These are phyloP conservation scores for Bocquillonia castaneifolia DNA, from an alignment of 441 rosid genomes.

Conservation along the genomic window DNA sequence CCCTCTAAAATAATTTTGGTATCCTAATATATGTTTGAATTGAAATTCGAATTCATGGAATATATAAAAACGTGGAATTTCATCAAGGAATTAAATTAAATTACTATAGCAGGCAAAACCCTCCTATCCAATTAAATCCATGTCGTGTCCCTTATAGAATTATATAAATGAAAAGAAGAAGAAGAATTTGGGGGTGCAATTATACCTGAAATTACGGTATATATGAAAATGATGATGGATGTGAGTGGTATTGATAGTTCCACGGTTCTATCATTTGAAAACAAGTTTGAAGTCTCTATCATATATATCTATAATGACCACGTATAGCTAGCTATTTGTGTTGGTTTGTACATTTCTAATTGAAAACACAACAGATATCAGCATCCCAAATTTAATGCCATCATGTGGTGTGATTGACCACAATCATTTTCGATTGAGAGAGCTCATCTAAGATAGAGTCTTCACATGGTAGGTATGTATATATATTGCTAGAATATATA, in stretches of 20 bases:
- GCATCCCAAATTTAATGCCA: slow-evolving; percentile 18
- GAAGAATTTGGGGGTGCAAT: background rate
- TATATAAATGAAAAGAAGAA: background rate
- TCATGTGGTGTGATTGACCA: slow-evolving; percentile 25
- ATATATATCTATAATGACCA: slow-evolving; percentile 1
- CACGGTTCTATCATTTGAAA: background rate
- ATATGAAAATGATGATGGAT: background rate
- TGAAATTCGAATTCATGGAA: too few species aligned
- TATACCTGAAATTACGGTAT: background rate
- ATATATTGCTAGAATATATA: background rate
- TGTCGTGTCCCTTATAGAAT: background rate
- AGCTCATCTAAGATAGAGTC: slow-evolving; percentile 1
- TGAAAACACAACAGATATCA: background rate
- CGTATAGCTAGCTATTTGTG: background rate
- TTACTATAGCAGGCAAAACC: too few species aligned
- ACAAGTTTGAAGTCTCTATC: slow-evolving; percentile 2
- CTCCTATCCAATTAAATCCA: background rate
- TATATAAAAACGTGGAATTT: too few species aligned
- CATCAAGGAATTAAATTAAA: too few species aligned
- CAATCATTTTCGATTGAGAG: slow-evolving; percentile 16
- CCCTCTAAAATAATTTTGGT: too few species aligned
- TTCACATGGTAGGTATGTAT: slow-evolving; percentile 16
- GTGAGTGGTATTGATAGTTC: slow-evolving; percentile 6
- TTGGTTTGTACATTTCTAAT: slow-evolving; percentile 1
- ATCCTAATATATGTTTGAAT: too few species aligned